Evolutionary conservation across 345 rosid species (phyloP), one percentile per base, ranked within the genome.

Genomic region (Citrus medica): DNA sequence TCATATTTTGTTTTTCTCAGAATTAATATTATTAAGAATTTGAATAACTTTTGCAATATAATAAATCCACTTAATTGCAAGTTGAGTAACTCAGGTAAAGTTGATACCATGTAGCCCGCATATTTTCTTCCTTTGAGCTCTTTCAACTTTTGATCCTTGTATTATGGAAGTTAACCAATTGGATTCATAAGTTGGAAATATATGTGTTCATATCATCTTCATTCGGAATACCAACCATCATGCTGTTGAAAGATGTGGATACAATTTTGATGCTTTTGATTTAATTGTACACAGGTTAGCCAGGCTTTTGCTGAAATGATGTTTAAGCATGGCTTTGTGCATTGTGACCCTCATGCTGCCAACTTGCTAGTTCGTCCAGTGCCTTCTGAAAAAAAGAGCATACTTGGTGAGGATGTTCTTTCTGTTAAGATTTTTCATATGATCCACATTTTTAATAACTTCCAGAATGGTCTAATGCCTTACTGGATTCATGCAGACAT

Each of bases 331-430:
- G 99, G 98, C 21, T 95, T 95, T 82, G 97, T 93, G 82, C 99
- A 95, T 76, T 95, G 99, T 83, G 99, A 95, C 46, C 99, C 99
- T n/a, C 99, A 95, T 80, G 98, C 97, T 74, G 97, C 99, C 67
- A 95, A 95, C 84, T 79, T 95, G 88, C 85, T 95, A 14, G 88
- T 95, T 81, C 95, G 98, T 67, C 92, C 95, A 71, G 71, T 89
- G 79, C 97, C 98, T 82, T 88, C 86, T 68, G 85, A 90, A 27
- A 87, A 81, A 83, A 75, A 65, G 79, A 85, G 85, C 82, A 81
- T 92, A 74, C 81, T 88, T 58, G 94, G 94, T 87, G 76, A 88
- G 88, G 69, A 58, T 72, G 73, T 76, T 56, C 19, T 53, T 35
- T 51, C 30, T 84, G 65, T 80, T 74, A 56, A 67, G n/a, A 75